Percentiles rank a stretch among this genome's conserved stretches.
Conservation (phyloP, 2,329 filamentous ascomycete species). For the Lojkania enalia region DNA sequence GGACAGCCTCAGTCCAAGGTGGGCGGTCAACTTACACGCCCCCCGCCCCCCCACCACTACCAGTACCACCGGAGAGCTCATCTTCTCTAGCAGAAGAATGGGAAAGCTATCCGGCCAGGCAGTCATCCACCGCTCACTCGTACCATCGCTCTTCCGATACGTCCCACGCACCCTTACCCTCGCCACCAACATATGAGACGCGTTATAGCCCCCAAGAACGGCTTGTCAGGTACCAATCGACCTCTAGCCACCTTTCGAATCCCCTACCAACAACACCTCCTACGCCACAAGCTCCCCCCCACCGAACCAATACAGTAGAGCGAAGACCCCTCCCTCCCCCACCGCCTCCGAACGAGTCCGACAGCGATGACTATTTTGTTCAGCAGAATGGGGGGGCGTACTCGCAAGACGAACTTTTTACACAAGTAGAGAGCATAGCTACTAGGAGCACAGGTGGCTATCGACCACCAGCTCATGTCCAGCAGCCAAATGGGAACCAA, state of each 20-base stretch:
- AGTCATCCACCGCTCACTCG: constrained; percentile 29
- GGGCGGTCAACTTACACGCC: constrained; percentile 39
- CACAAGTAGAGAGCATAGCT: constrained; percentile 58
- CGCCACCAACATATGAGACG: constrained; percentile 35
- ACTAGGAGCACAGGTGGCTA: constrained; percentile 34
- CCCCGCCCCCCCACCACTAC: constrained; percentile 42
- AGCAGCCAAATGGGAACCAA: constrained; percentile 36
- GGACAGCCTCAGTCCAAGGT: constrained; percentile 36
- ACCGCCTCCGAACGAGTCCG: constrained; percentile 56
- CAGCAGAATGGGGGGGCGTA: constrained; percentile 33
- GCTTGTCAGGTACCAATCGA: constrained; percentile 35
- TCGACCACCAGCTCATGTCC: constrained; percentile 44
- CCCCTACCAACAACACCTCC: constrained; percentile 54
- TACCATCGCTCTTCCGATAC: constrained; percentile 33
- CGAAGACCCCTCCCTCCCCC: constrained; percentile 65
- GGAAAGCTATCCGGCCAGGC: constrained; percentile 35
- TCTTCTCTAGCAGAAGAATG: constrained; percentile 40
- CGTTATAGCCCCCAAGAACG: constrained; percentile 34
- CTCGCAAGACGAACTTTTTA: constrained; percentile 60
- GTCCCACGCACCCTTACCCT: constrained; percentile 41
- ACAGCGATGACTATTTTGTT: constrained; percentile 47
- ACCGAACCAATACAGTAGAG: constrained; percentile 56
- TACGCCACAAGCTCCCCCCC: constrained; percentile 53
- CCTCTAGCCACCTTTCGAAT: constrained; percentile 37
- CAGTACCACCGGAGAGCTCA: constrained; percentile 39